Conservation (phyloP, 805 yeast species). For the Ogataea chonburiensis region DNA sequence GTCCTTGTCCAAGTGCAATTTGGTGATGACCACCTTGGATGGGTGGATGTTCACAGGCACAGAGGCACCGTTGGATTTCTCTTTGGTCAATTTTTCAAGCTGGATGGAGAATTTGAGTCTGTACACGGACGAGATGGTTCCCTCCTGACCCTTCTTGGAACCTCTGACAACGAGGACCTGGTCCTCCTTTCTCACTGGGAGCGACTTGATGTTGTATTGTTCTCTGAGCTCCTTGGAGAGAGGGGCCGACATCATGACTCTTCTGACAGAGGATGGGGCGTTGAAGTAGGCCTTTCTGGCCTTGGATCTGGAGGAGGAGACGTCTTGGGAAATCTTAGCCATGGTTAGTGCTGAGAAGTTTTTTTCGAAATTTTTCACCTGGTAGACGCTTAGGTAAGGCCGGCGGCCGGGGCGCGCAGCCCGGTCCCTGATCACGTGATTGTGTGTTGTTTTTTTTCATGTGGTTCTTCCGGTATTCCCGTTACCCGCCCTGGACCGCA, state of each 20-base stretch:
- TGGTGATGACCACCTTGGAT: conserved; percentile 98
- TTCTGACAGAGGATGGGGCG: conserved; percentile 95
- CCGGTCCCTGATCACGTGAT: conserved; percentile 6
- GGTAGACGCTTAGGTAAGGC: conserved; percentile 8
- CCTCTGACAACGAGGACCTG: conserved; percentile 96
- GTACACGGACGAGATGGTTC: conserved; percentile 96
- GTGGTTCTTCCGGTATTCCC: conserved; percentile 1
- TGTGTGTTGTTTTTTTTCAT: not conserved
- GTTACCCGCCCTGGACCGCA: conserved; percentile 1
- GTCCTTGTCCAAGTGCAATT: conserved; percentile 97
- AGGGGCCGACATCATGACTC: conserved; percentile 95
- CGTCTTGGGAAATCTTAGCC: conserved; percentile 61
- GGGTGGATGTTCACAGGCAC: conserved; percentile 97
- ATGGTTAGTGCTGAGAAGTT: conserved; percentile 17
- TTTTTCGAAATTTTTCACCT: conserved; percentile 10
- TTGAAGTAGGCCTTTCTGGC: conserved; percentile 99
- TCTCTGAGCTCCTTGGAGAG: conserved; percentile 98
- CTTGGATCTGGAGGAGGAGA: conserved; percentile 98
- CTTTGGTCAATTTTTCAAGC: conserved; percentile 95
- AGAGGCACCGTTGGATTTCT: conserved; percentile 97
- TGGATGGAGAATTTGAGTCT: conserved; percentile 97
- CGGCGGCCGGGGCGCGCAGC: not conserved
- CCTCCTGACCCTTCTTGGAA: conserved; percentile 99
- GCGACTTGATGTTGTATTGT: conserved; percentile 91
- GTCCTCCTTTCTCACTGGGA: conserved; percentile 98